Percentiles rank a stretch among this genome's conserved stretches.
Conservation (phyloP, 2,329 filamentous ascomycete genomes). For the Geosmithia putterillii region DNA sequence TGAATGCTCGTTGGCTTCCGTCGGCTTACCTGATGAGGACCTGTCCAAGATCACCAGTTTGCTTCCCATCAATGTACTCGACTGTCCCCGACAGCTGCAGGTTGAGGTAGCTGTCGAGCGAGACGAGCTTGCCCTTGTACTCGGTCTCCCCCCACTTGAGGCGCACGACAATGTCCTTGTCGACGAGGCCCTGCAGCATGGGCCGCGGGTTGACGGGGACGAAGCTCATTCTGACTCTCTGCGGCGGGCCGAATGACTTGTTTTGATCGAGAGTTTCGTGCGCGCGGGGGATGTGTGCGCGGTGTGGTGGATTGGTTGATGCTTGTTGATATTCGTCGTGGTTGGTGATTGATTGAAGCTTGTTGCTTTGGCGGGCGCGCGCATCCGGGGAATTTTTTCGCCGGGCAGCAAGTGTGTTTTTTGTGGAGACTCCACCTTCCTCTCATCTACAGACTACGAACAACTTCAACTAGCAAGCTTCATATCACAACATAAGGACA, state of each 20-base stretch:
- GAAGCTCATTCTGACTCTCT: constrained; percentile 49
- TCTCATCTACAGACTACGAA: too few species aligned
- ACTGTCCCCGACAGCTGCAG: constrained; percentile 83
- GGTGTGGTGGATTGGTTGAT: not conserved
- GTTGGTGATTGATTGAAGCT: not conserved
- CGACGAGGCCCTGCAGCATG: constrained; percentile 86
- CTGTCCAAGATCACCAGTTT: constrained; percentile 73
- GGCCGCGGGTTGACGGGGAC: constrained; percentile 94
- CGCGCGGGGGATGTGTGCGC: not conserved
- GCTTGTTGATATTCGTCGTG: not conserved
- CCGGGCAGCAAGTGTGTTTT: constrained; percentile 1
- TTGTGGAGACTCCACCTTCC: too few species aligned
- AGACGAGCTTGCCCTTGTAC: constrained; percentile 88
- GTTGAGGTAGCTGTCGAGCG: constrained; percentile 98
- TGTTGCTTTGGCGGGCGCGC: not conserved
- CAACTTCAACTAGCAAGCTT: too few species aligned
- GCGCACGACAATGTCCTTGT: constrained; percentile 81
- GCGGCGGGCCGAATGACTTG: constrained; percentile 2
- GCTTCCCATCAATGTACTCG: constrained; percentile 84
- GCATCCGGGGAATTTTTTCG: constrained; percentile 1
- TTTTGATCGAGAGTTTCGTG: not conserved
- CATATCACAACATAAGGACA: too few species aligned
- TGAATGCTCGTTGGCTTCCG: not conserved
- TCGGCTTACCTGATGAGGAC: constrained; percentile 67
- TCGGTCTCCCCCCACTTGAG: constrained; percentile 98